Evolutionary conservation across 306 rosid genomes (phyloP).

Genomic region (Abrus pulchellus): DNA sequence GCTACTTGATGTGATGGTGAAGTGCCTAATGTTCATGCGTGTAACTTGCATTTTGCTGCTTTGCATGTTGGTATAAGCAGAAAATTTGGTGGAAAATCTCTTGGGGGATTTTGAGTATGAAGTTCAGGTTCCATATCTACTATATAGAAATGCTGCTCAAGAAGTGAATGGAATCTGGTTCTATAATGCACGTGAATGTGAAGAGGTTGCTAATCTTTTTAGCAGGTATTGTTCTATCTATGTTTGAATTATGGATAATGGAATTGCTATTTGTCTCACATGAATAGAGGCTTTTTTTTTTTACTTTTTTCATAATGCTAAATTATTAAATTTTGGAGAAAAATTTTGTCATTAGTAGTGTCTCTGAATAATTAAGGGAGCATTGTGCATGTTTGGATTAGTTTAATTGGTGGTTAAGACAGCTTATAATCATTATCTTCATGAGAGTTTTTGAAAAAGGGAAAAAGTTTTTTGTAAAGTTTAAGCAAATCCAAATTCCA

Average conservation of each 20-base stretch:
- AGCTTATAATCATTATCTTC: background rate
- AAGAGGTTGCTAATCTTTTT: slow-evolving; percentile 73
- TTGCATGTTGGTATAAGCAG: slow-evolving; percentile 53
- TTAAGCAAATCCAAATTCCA: background rate
- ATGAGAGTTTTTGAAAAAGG: background rate
- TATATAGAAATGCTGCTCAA: slow-evolving; percentile 73
- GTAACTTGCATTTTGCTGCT: slow-evolving; percentile 25
- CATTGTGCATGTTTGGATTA: background rate
- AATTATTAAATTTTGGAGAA: slow-evolving; percentile 3
- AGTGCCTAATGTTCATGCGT: slow-evolving; percentile 34
- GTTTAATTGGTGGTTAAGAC: background rate
- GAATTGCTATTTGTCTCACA: background rate
- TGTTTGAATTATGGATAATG: slow-evolving; percentile 18
- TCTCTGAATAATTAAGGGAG: slow-evolving; percentile 24
- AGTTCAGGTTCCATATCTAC: slow-evolving; percentile 69
- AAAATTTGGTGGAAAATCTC: slow-evolving; percentile 75
- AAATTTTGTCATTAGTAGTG: background rate
- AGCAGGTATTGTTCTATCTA: slow-evolving; percentile 57
- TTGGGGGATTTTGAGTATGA: slow-evolving; percentile 74
- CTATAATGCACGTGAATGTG: slow-evolving; percentile 67
- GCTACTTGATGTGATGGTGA: slow-evolving; percentile 32
- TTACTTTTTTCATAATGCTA: background rate
- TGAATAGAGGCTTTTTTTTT: background rate
- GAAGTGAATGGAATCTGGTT: slow-evolving; percentile 81
- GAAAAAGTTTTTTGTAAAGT: background rate